Evolutionary conservation across 2,329 filamentous ascomycete species (phyloP), one percentile per base, ranked within the genome.

Genomic region (Penicillium sp.): DNA sequence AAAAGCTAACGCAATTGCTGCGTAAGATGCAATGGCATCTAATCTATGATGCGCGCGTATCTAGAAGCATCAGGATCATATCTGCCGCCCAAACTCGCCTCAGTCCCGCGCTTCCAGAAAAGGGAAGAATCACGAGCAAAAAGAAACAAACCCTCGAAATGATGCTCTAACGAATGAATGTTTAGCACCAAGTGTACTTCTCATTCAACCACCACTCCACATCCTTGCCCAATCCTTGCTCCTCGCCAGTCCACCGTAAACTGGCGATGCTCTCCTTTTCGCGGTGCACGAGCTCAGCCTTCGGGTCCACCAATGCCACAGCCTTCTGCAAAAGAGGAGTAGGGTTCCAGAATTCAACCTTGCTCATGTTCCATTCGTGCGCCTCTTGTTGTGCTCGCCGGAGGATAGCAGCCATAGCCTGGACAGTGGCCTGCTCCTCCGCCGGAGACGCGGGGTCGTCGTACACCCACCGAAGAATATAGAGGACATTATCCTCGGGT

Each of bases 301-400:
- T 64, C 4, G 71, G 69, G 46, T 76, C 68, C 44, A 77, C 46
- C 49, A 72, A 51, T 44, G 70, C 66, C 40, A 76, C 74, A 2
- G 77, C 76, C 54, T 74, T 68, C 47, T 77, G 60, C 27, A 86
- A 69, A 59, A 80, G 65, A 7, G 82, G 76, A 4, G 81, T 82
- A 0, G 92, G 91, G 68, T 94, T 96, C 93, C 93, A 97, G 49
- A 93, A 77, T 69, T 91, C 82, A 4, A 96, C 83, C 44, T 84
- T 80, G 39, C 80, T 78, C 75, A 90, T 84, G 42, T 82, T 77
- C 88, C 90, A 96, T 54, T 83, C 78, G 3, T 78, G 74, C 2
- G 92, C 92, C 72, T 95, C 85, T 9, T 74, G 74, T 65, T 87
- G 85, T 5, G 91, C 91, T 42, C 86, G 77, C 40, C 76, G 72